These are phyloP conservation scores for Clarireedia monteithiana DNA, from an alignment of 2,329 filamentous ascomycete species.

Conservation along the genomic window DNA sequence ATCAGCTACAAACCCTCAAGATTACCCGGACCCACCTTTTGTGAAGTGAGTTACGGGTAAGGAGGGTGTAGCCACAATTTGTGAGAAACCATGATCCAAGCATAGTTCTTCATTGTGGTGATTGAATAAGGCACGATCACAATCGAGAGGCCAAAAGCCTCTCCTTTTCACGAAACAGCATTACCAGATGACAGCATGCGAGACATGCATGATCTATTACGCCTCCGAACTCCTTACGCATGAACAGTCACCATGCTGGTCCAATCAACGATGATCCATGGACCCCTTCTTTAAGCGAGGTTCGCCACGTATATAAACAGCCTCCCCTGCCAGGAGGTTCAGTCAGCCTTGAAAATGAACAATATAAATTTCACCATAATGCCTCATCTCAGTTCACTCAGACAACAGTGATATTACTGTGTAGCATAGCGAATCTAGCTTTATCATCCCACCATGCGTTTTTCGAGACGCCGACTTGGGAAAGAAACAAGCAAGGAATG, in stretches of 20 bases:
- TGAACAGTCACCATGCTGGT: background rate
- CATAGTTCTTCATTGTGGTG: no score
- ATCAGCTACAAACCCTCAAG: no score
- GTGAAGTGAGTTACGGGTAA: no score
- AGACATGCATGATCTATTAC: background rate
- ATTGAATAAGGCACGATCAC: no score
- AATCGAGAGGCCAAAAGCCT: no score
- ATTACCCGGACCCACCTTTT: no score
- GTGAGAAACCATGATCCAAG: no score
- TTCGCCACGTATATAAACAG: conserved; percentile 8
- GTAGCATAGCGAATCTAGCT: background rate
- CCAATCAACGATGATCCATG: conserved; percentile 1
- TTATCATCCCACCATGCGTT: background rate
- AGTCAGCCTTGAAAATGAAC: background rate
- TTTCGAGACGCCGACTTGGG: background rate
- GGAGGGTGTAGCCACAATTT: no score
- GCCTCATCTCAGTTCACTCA: background rate
- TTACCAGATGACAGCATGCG: background rate
- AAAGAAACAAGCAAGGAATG: conserved; percentile 5
- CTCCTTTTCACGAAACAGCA: background rate
- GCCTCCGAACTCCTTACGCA: background rate
- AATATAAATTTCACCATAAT: background rate
- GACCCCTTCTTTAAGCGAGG: conserved; percentile 5
- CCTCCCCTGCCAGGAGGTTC: background rate
- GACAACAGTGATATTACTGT: background rate